phyloP scores from a whole-genome alignment of 2,329 filamentous ascomycete species.

The Fusarium temperatum region DNA sequence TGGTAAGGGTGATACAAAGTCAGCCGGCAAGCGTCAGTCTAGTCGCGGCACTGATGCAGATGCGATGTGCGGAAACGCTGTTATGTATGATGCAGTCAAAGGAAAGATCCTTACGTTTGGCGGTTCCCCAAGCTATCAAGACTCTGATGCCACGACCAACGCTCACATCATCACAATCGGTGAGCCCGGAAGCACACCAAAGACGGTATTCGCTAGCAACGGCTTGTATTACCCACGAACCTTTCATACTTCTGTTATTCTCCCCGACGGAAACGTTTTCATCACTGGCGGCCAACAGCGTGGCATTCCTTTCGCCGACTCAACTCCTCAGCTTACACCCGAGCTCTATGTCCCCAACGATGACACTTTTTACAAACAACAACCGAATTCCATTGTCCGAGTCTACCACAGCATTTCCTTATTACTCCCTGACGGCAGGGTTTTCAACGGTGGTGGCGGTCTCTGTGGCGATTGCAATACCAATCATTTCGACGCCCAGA shows the following conservation, averaged over 20 bases:
- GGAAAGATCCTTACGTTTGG: conserved; percentile 66
- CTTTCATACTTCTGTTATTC: conserved; percentile 57
- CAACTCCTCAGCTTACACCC: conserved; percentile 7
- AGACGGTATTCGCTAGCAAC: neutral
- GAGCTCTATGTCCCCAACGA: conserved; percentile 13
- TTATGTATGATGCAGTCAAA: conserved; percentile 67
- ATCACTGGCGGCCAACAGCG: conserved; percentile 54
- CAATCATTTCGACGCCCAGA: conserved; percentile 32
- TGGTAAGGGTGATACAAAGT: conserved; percentile 28
- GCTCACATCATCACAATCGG: conserved; percentile 61
- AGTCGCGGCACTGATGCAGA: conserved; percentile 51
- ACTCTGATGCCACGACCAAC: conserved; percentile 52
- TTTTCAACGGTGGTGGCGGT: conserved; percentile 21
- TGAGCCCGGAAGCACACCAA: neutral
- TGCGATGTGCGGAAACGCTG: conserved; percentile 64
- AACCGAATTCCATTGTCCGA: conserved; percentile 10
- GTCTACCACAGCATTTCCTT: conserved; percentile 20
- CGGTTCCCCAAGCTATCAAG: conserved; percentile 57
- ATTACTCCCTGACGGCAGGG: conserved; percentile 7
- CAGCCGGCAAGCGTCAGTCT: conserved; percentile 37
- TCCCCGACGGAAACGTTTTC: conserved; percentile 59
- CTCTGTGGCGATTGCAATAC: conserved; percentile 1
- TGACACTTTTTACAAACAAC: conserved; percentile 18
- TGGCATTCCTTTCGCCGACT: conserved; percentile 11
- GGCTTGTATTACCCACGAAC: conserved; percentile 43